These are phyloP conservation scores for Secale cereale DNA, from an alignment of 176 grass and related monocot species.

Conservation along the genomic window DNA sequence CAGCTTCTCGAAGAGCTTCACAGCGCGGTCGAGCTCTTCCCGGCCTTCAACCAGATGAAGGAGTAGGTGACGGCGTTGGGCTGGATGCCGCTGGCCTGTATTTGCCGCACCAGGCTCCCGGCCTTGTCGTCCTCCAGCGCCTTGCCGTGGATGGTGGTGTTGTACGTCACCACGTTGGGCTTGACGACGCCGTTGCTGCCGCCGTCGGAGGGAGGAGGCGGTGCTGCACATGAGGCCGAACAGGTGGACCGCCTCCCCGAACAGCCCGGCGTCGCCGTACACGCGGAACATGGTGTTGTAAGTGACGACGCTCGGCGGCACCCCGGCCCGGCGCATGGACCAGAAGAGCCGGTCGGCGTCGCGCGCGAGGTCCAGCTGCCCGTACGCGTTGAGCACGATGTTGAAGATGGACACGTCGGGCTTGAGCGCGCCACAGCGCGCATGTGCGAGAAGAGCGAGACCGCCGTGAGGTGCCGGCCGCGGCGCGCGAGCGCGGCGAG, in stretches of 20 bases:
- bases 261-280: constrained; percentile 81
- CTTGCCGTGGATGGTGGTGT: constrained; percentile 91
- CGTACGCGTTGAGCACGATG: constrained; percentile 82
- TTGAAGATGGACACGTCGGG: constrained; percentile 81
- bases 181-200: constrained; percentile 31
- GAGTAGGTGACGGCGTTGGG: no score
- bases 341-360: constrained; percentile 90
- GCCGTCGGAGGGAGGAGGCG: neutral
- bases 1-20: no score
- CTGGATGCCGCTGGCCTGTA: no score
- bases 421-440: constrained; percentile 44
- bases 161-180: constrained; percentile 89
- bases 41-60: no score
- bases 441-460: constrained; percentile 92
- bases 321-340: constrained; percentile 66
- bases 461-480: constrained; percentile 55
- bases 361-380: constrained; percentile 73
- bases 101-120: constrained; percentile 70
- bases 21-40: no score
- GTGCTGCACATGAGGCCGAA: constrained; percentile 72
- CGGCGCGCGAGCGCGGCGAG: constrained; percentile 65
- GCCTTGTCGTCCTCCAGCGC: constrained; percentile 90
- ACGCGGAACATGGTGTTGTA: constrained; percentile 95
- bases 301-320: constrained; percentile 66
- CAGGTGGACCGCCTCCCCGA: constrained; percentile 81